Evolutionary conservation across 1,284 basidiomycete genomes (phyloP), one percentile per base, ranked within the genome.

Genomic region (Microbotryum lychnidis-dioicae): DNA sequence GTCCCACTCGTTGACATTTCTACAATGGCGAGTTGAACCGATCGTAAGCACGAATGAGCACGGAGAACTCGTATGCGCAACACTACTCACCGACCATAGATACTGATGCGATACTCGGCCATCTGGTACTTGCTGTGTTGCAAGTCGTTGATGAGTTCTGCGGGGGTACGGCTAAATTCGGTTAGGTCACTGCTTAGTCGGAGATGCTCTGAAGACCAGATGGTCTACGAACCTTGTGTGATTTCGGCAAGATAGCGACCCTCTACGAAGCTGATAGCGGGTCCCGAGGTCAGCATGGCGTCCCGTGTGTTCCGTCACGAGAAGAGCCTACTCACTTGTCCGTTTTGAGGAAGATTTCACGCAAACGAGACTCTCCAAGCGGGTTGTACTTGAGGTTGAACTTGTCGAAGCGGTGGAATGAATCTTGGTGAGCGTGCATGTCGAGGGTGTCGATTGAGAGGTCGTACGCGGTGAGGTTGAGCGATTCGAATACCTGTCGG

Each of bases 331-430:
- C 61, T 51, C 10, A 68, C 66, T 99, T 99, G 76, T 98, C 94
- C 1, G 94, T 97, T 80, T 99, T 99, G 68, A 99, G 77, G 79
- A 99, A 99, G 71, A 98, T 98, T 76, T 98, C 96, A 58, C 96
- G 81, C 66, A 99, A 78, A 60, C 96, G 81, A 21, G 91, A 94
- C 76, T 97, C 93, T 61, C 96, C 94, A 65, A 96, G 90, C 0
- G 90, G 90, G 71, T 93, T 69, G 62, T 70, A 78, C 74, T 91
- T 90, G 50, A 90, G 76, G 71, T 94, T 94, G 77, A 93, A 94
- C 72, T 91, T 89, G 79, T 97, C 96, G 73, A 97, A 98, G 21
- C 96, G 79, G 76, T 98, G 94, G 80, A 97, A 97, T 8, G 92
- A 87, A 71, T 94, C 91, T 69, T 91, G 87, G 76, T 98, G 94